Base-by-base conservation (phyloP, 2,329 filamentous ascomycete genomes). In the Epichloe glyceriae region DNA sequence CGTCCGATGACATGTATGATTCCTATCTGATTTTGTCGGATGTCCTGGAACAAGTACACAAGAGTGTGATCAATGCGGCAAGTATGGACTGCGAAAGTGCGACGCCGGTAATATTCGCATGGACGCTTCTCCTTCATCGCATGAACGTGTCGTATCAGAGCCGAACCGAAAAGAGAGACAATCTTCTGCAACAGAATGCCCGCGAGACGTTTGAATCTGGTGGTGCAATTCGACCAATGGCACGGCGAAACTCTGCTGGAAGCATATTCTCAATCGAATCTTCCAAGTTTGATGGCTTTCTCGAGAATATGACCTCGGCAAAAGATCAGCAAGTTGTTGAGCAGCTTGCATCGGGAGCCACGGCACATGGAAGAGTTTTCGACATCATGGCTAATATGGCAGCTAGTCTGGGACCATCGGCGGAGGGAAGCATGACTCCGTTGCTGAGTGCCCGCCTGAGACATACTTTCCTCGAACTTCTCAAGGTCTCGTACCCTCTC, bases 21-120 rank as follows among this genome's bases (percentile, higher is more conserved):
- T 71, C 76, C 0, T 95, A 88, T 61, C 71, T 94, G 45, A 73
- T 84, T 17, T 83, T 86, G 47, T 77, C 81, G 3, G 75, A 80
- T 6, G 79, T 85, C 19, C 73, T 95, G n/a, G 76, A 79, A 46
- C 77, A 82, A 50, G 77, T 95, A 14, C 88, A 91, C 57, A 76
- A 78, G 49, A 77, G 84, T n/a, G 73, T 95, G 35, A 67, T 83
- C 22, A 70, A 73, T 50, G 79, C 82, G 7, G 76, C 80, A 12
- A 73, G 73, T 30, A 62, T 68, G 19, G 75, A 75, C 15, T 72
- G 79, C n/a, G 70, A 73, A 38, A 79, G 79, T 37, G 85, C 86
- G 19, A 81, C 79, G 50, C 87, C 88, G 1, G 80, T 86, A 17
- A 76, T 88, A 19, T 86, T 94, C 57, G 80, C 86, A 3, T 97